Base-by-base conservation (phyloP, 352 stramenopile species). In the Phytophthora palmivora region DNA sequence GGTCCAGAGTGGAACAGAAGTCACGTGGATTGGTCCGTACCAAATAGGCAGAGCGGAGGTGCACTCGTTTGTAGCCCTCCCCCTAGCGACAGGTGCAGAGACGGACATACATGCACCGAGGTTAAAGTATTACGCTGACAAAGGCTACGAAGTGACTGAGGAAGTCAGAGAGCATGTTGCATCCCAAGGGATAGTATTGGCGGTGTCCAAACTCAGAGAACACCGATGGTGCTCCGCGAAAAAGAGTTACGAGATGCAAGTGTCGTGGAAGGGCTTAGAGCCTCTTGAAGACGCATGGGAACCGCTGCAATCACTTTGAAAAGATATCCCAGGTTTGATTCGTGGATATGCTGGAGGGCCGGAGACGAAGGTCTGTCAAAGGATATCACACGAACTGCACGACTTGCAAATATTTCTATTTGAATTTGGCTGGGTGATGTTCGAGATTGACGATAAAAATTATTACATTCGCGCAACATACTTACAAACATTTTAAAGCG, bases 81-180 rank as follows among this genome's bases (percentile, higher is more conserved):
- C 41, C 18, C 28, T 62, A 0, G 7, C 48, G 11, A 70, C 60
- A 0, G 51, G 43, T 2, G 61, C 56, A 3, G 21, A 49, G 15
- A 63, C 18, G 2, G 58, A 76, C 11, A 64, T 70, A 4, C 64
- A 78, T 42, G 3, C 49, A 2, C 72, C 61, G 7, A 30, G 53
- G 14, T 15, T 74, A 2, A 79, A 76, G 42, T 64, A 72, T 26
- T 74, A 76, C 16, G 47, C 51, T 24, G 56, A 73, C 41, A n/a
- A n/a, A n/a, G n/a, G n/a, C n/a, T n/a, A n/a, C n/a, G n/a, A 48
- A 37, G 44, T 70, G 7, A 68, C 65, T 18, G 41, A 74, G 44
- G 61, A 75, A 42, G 4, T 72, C 4, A 7, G 18, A 9, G 51
- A 63, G 33, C 58, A 70, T 12, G 34, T 74, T 8, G 37, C 34